These are phyloP conservation scores for Rhizopus sp. DNA, from an alignment of 371 early-diverging fungal genomes.

Conservation along the genomic window DNA sequence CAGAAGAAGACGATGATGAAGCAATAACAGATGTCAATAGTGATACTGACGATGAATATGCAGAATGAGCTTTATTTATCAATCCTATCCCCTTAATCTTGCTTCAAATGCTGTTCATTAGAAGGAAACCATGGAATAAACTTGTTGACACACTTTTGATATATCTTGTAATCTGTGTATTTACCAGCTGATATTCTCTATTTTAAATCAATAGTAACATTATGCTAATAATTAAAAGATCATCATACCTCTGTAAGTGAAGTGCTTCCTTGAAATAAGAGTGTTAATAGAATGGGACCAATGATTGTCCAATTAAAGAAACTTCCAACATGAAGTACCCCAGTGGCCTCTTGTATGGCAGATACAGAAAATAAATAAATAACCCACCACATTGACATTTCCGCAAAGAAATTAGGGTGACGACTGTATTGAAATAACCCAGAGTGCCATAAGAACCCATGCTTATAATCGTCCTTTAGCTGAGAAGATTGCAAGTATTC, in stretches of 20 bases:
- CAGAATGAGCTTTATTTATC: no score
- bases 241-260: slow-evolving; percentile 68
- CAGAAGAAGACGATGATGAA: no score
- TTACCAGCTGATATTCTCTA: slow-evolving; percentile 61
- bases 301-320: slow-evolving; percentile 60
- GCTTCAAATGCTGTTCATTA: background rate
- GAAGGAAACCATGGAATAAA: slow-evolving; percentile 62
- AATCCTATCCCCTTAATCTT: no score
- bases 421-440: slow-evolving; percentile 78
- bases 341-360: slow-evolving; percentile 27
- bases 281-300: slow-evolving; percentile 60
- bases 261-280: slow-evolving; percentile 77
- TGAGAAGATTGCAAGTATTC: slow-evolving; percentile 26
- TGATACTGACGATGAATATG: no score
- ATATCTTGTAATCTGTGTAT: slow-evolving; percentile 75
- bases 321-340: slow-evolving; percentile 6
- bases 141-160: slow-evolving; percentile 61
- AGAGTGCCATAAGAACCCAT: slow-evolving; percentile 69
- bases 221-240: background rate
- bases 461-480: slow-evolving; percentile 44
- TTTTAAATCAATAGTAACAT: background rate
- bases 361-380: slow-evolving; percentile 67
- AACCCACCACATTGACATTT: slow-evolving; percentile 68
- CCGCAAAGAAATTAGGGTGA: slow-evolving; percentile 87
- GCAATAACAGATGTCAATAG: no score